These are phyloP conservation scores for Trichoderma sp. DNA, from an alignment of 2,329 filamentous ascomycete species.

Conservation along the genomic window DNA sequence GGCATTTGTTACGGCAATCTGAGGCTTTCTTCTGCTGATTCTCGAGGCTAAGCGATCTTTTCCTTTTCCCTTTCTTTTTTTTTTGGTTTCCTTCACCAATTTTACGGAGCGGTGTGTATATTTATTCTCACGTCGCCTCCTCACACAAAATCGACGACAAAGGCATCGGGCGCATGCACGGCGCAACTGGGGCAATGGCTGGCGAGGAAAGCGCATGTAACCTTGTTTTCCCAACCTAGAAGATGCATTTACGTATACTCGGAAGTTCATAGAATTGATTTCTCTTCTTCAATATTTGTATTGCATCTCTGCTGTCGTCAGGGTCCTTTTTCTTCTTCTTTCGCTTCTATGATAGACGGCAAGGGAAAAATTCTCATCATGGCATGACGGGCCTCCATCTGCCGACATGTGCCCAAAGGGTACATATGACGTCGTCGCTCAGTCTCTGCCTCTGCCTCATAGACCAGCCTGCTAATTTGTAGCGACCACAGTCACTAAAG, in stretches of 20 bases:
- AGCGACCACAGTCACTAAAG: not conserved
- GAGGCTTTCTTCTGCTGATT: not conserved
- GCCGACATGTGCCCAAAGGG: not conserved
- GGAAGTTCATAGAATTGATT: not conserved
- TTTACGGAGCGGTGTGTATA: not conserved
- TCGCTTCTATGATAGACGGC: not conserved
- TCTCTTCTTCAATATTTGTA: not conserved
- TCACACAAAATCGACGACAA: not conserved
- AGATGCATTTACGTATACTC: not conserved
- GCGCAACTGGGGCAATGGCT: not conserved
- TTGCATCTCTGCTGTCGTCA: too few relatives aligned
- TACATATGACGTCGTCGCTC: constrained; percentile 10
- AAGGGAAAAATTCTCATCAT: not conserved
- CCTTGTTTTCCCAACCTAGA: not conserved
- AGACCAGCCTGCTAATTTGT: not conserved
- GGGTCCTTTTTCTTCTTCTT: not conserved
- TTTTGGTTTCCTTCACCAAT: not conserved
- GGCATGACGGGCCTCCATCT: not conserved
- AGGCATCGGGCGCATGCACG: not conserved
- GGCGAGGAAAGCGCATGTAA: not conserved
- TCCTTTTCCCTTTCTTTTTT: not conserved
- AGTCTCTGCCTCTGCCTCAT: not conserved
- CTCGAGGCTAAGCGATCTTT: not conserved
- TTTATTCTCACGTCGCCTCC: not conserved
- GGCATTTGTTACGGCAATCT: not conserved